Base-by-base conservation (phyloP, 345 rosid species). In the Linum usitatissimum region DNA sequence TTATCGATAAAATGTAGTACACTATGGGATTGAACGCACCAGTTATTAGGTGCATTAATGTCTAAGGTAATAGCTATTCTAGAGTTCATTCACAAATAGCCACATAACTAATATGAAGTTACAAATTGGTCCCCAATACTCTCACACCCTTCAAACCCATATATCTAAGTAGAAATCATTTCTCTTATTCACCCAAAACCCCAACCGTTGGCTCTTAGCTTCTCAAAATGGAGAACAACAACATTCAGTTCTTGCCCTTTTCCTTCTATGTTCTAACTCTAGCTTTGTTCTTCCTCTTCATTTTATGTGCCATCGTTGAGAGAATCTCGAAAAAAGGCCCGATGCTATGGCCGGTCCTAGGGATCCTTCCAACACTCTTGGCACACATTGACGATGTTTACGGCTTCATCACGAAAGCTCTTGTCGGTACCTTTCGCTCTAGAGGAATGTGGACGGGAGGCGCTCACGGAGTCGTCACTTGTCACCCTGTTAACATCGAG, bases 271-370 rank as follows among this genome's bases (percentile, higher is more conserved):
- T 85, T 63, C 20, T 79, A 53, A 70, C 70, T 8, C 12, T 78
- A 20, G 83, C 87, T 8, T 61, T 76, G n/a, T 53, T 80, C 53
- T 79, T 80, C 17, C 53, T 87, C 15, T 80, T 90, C 57, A 36
- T 84, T 63, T 81, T 78, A 62, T 53, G 77, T 18, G 85, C 87
- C 63, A 61, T 79, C 31, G 63, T 59, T 34, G 81, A 85, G 39
- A 82, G 77, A 64, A 39, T 85, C 64, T 68, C 70, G 20, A 84
- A 70, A 73, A 83, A 79, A 61, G 84, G 84, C 40, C 84, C 87
- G 0, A 78, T 81, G 73, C 38, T 74, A 6, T 86, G 91, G 94
- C 90, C 96, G 0, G 81, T 83, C 55, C 54, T 91, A 12, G 91
- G 96, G 9, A 68, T 81, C 61, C 17, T 78, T 18, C 86, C 85